A percentile compares a stretch with the other conserved stretches of the same genome.
phyloP scores from a whole-genome alignment of 306 rosid genomes.

The Vicia faba region DNA sequence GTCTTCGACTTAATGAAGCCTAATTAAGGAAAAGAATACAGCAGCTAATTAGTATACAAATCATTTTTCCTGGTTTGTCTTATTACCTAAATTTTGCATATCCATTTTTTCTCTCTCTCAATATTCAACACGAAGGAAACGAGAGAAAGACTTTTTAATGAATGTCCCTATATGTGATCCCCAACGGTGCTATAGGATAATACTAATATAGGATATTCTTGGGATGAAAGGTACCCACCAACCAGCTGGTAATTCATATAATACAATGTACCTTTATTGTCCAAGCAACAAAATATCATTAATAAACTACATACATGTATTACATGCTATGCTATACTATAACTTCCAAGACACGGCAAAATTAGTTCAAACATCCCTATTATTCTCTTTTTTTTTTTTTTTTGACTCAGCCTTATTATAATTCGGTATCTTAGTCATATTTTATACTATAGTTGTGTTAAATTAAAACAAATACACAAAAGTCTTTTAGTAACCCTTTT shows the following conservation, averaged over 20 bases:
- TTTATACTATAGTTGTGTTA: not conserved
- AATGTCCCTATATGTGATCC: not conserved
- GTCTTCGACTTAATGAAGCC: too few species aligned
- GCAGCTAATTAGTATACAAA: too few species aligned
- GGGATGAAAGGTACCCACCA: conserved; percentile 2
- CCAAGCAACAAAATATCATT: conserved; percentile 12
- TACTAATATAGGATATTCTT: not conserved
- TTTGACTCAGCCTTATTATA: not conserved
- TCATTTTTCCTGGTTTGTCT: too few species aligned
- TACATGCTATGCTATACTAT: too few species aligned
- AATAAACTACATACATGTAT: not conserved
- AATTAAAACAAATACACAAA: not conserved
- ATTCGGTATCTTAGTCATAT: not conserved
- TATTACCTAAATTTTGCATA: not conserved
- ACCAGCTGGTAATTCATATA: conserved; percentile 1
- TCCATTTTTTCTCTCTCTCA: not conserved
- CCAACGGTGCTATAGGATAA: not conserved
- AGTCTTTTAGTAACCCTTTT: too few species aligned
- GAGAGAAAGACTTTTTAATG: not conserved
- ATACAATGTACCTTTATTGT: not conserved
- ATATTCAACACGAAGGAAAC: not conserved
- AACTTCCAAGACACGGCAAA: not conserved
- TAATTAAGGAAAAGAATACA: too few species aligned
- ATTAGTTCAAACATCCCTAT: conserved; percentile 11
- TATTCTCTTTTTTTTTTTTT: not conserved